Percentiles rank a stretch among this genome's conserved stretches.
Conservation (phyloP, 352 stramenopile species). For the Pythium phragmiticola region DNA sequence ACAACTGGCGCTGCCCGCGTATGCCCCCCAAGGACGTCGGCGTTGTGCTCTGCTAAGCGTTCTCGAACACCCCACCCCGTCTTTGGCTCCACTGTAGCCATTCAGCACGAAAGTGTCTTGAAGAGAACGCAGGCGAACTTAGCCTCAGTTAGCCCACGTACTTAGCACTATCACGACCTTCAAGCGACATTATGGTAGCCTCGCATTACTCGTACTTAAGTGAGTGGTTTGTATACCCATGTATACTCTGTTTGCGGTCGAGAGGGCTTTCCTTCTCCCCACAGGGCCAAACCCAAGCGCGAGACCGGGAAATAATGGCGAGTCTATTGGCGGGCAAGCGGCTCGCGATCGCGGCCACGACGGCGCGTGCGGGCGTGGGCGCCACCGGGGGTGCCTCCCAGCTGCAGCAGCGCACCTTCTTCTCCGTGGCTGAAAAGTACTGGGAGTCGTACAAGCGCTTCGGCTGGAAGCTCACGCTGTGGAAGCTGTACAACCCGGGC, state of each 20-base stretch:
- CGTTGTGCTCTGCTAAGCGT: conserved; percentile 39
- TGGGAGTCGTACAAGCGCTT: conserved; percentile 76
- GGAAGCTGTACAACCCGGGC: conserved; percentile 87
- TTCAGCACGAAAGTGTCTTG: neutral
- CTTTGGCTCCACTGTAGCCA: conserved; percentile 2
- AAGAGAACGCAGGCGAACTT: conserved; percentile 14
- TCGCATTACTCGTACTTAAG: conserved; percentile 2
- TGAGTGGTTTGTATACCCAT: neutral
- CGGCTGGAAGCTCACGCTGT: conserved; percentile 77
- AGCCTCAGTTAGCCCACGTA: neutral
- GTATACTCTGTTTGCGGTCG: conserved; percentile 24
- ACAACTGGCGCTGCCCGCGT: conserved; percentile 74
- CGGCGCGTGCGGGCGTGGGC: neutral
- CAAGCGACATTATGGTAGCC: neutral
- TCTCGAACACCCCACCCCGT: neutral
- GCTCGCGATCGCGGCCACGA: conserved; percentile 16
- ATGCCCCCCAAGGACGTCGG: conserved; percentile 55
- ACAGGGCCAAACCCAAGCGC: conserved; percentile 1
- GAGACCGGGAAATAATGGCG: conserved; percentile 19
- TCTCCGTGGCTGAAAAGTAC: conserved; percentile 83
- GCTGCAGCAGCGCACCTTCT: conserved; percentile 67
- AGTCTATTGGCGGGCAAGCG: conserved; percentile 34
- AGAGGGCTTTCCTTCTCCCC: conserved; percentile 6
- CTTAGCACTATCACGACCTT: conserved; percentile 1
- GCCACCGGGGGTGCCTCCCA: conserved; percentile 14